Base-by-base conservation (phyloP, 129 eudicot genomes). In the Chrysanthemum lavandulifolium region DNA sequence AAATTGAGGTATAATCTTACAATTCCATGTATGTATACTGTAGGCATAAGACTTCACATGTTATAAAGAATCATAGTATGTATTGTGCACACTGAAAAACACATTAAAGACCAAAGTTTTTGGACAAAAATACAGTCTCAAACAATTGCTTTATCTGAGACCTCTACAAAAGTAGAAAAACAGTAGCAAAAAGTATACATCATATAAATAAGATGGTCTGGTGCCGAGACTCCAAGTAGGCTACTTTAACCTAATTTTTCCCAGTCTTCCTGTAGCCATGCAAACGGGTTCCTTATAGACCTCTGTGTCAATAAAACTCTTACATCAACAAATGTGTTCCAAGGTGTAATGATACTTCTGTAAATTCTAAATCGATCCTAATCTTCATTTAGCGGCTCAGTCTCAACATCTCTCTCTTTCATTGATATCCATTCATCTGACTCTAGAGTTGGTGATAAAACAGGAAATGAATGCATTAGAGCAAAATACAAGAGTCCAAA, bases 361-460 rank as follows among this genome's bases (percentile, higher is more conserved):
- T 33, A 16, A 50, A 52, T 1, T 58, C 74, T 51, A 19, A 11
- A 14, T 15, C 27, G 65, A 33, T 51, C 69, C 67, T 82, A 88
- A 76, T 89, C 85, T 56, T 65, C 85, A 55, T 77, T 76, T 67
- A 86, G 78, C 9, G 88, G 87, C 72, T 88, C 92, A 33, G 79
- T 69, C 72, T 88, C 96, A 57, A 76, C 48, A 73, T 84, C 88
- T 48, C 76, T 78, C 73, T 90, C 91, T 79, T 86, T 88, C 83
- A 86, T 16, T 47, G 82, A 55, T 68, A 80, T 69, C 96, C 91
- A 88, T 43, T 84, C 92, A 67, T 76, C 87, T 21, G 77, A 73
- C 84, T 87, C 97, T 90, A 91, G 62, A 73, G 72, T 29, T 13
- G 19, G 51, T 57, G 31, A 48, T 29, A 12, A 29, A 75, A 51